Percentiles rank a stretch among this genome's conserved stretches.
These are phyloP conservation scores for Adiantum capillusveneris DNA, from an alignment of 75 land plant species.

Conservation along the genomic window DNA sequence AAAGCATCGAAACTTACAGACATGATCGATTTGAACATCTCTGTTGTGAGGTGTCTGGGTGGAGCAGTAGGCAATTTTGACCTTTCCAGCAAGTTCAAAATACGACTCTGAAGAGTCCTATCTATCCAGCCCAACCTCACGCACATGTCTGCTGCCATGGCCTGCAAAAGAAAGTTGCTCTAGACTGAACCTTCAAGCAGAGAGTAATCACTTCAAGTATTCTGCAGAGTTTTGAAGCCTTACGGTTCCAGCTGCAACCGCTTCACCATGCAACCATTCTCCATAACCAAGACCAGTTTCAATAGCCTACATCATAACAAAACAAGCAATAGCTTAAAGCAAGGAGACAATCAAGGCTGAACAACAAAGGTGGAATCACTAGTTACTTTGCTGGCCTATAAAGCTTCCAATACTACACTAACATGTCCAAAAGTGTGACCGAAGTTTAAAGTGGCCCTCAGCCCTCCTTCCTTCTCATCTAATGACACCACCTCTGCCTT, in stretches of 20 bases:
- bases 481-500: conserved; percentile 95
- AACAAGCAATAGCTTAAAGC: neutral
- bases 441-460: conserved; percentile 81
- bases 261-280: conserved; percentile 95
- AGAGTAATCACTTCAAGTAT: no score
- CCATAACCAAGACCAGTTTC: conserved; percentile 94
- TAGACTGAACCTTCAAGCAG: no score
- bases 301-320: conserved; percentile 60
- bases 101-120: conserved; percentile 49
- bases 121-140: conserved; percentile 92
- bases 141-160: conserved; percentile 95
- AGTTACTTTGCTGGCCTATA: no score
- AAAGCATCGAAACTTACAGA: conserved; percentile 76
- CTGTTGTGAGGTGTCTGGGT: conserved; percentile 69
- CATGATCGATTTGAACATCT: conserved; percentile 78
- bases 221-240: neutral
- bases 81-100: conserved; percentile 35
- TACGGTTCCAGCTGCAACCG: conserved; percentile 95
- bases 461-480: conserved; percentile 90
- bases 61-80: conserved; percentile 76
- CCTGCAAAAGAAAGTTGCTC: conserved; percentile 29
- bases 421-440: conserved; percentile 99
- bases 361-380: no score
- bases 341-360: neutral
- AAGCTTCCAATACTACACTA: no score